Percentiles rank a stretch among this genome's conserved stretches.
Evolutionary conservation across 495 filamentous ascomycete genomes (phyloP).

Genomic region (Recurvomyces mirabilis): DNA sequence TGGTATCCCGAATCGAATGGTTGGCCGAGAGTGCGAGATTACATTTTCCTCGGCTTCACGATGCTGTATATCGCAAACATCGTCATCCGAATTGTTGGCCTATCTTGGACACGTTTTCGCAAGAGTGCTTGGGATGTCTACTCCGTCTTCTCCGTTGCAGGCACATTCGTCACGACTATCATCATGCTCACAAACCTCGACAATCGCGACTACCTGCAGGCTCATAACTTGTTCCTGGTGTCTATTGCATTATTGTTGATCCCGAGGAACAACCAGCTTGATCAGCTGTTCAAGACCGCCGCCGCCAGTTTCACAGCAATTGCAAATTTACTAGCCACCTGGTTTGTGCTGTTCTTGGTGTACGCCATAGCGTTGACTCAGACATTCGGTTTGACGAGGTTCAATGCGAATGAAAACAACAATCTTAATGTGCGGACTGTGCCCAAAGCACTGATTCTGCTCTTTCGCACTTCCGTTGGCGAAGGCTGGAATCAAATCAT

Average conservation of each 20-base stretch:
- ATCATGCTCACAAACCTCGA: slow-evolving; percentile 48
- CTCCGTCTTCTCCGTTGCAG: slow-evolving; percentile 73
- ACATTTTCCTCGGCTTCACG: slow-evolving; percentile 73
- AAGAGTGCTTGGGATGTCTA: slow-evolving; percentile 94
- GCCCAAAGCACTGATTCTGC: slow-evolving; percentile 81
- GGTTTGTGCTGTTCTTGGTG: slow-evolving; percentile 92
- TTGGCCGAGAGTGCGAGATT: slow-evolving; percentile 61
- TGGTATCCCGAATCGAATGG: slow-evolving; percentile 58
- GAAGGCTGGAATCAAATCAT: slow-evolving; percentile 96
- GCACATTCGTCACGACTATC: slow-evolving; percentile 66
- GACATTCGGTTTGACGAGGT: slow-evolving; percentile 88
- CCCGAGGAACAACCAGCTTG: slow-evolving; percentile 90
- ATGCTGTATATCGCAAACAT: slow-evolving; percentile 79
- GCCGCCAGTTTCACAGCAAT: slow-evolving; percentile 89
- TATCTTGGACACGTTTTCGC: slow-evolving; percentile 87
- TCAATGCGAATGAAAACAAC: slow-evolving; percentile 56
- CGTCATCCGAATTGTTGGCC: slow-evolving; percentile 68
- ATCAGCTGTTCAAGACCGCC: slow-evolving; percentile 98
- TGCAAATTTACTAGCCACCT: slow-evolving; percentile 85
- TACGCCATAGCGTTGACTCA: slow-evolving; percentile 96
- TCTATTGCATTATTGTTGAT: slow-evolving; percentile 85
- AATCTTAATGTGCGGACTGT: slow-evolving; percentile 93
- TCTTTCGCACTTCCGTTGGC: slow-evolving; percentile 84
- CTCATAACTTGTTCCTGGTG: slow-evolving; percentile 91
- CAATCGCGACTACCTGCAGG: slow-evolving; percentile 52